phyloP scores from a whole-genome alignment of 2,329 filamentous ascomycete species.

The Cryphonectria parasitica region DNA sequence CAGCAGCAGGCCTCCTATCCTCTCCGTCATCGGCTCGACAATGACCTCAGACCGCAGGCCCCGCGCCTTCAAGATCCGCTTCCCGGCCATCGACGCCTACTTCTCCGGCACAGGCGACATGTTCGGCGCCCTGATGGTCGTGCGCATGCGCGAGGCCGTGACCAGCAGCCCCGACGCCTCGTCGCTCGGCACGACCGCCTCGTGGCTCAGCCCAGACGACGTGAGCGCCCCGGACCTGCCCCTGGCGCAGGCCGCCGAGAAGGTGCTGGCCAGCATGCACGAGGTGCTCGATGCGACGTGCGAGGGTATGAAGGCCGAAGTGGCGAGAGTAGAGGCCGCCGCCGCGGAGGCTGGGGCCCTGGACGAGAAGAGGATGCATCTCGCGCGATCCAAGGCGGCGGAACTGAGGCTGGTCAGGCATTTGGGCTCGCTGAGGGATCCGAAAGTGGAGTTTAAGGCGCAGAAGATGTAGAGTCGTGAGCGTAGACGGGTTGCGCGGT shows the following conservation, averaged over 20 bases:
- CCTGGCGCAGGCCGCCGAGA: constrained; percentile 80
- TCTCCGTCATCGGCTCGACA: constrained; percentile 77
- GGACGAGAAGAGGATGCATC: constrained; percentile 61
- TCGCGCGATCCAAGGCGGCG: constrained; percentile 79
- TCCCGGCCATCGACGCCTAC: constrained; percentile 87
- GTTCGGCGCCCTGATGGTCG: constrained; percentile 91
- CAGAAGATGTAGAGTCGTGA: constrained; percentile 47
- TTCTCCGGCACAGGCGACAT: constrained; percentile 98
- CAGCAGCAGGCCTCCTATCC: constrained; percentile 71
- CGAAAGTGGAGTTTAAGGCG: constrained; percentile 66
- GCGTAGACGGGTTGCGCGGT: background rate
- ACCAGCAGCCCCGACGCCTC: constrained; percentile 40
- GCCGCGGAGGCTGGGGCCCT: constrained; percentile 41
- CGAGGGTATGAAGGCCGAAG: constrained; percentile 60
- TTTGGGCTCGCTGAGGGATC: constrained; percentile 67
- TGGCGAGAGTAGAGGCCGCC: constrained; percentile 48
- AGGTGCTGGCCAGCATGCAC: constrained; percentile 92
- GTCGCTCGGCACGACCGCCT: constrained; percentile 55
- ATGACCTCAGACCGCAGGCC: constrained; percentile 65
- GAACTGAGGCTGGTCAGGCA: constrained; percentile 86
- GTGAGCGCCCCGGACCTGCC: constrained; percentile 74
- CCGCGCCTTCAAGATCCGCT: constrained; percentile 85
- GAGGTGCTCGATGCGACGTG: constrained; percentile 74
- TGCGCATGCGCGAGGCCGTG: constrained; percentile 84
- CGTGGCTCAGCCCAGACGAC: constrained; percentile 79